Percentiles rank a stretch among this genome's conserved stretches.
phyloP scores from a whole-genome alignment of 768 basidiomycete species.

The Pisolithus marmoratus region DNA sequence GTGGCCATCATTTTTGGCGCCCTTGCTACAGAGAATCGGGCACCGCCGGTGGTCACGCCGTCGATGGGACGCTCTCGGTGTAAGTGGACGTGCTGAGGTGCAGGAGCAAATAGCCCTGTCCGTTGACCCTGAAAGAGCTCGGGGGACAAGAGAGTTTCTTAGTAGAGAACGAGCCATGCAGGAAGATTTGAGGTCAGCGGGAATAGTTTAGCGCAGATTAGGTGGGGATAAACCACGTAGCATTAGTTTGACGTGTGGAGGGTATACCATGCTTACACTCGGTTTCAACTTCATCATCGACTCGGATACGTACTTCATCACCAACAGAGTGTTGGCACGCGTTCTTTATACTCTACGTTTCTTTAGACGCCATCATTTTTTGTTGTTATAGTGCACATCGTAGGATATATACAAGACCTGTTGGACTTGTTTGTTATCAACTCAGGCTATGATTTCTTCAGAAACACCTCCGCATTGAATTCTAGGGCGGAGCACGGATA shows the following conservation, averaged over 20 bases:
- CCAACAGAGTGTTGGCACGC: no score
- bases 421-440: neutral
- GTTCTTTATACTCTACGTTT: no score
- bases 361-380: no score
- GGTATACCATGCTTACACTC: no score
- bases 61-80: conserved; percentile 14
- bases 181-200: conserved; percentile 56
- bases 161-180: conserved; percentile 54
- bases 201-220: conserved; percentile 42
- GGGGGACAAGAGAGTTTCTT: neutral
- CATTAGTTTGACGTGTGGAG: no score
- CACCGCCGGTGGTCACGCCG: conserved; percentile 18
- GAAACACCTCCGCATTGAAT: conserved; percentile 93
- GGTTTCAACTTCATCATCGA: no score
- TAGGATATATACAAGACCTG: neutral
- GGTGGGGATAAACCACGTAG: neutral
- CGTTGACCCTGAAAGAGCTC: neutral
- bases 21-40: conserved; percentile 20
- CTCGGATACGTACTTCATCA: no score
- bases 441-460: conserved; percentile 42
- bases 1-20: conserved; percentile 8
- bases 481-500: conserved; percentile 95
- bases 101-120: conserved; percentile 25
- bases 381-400: neutral
- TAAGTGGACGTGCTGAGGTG: conserved; percentile 22